phyloP scores from a whole-genome alignment of 495 filamentous ascomycete species.

The Penicillium bialowiezense region DNA sequence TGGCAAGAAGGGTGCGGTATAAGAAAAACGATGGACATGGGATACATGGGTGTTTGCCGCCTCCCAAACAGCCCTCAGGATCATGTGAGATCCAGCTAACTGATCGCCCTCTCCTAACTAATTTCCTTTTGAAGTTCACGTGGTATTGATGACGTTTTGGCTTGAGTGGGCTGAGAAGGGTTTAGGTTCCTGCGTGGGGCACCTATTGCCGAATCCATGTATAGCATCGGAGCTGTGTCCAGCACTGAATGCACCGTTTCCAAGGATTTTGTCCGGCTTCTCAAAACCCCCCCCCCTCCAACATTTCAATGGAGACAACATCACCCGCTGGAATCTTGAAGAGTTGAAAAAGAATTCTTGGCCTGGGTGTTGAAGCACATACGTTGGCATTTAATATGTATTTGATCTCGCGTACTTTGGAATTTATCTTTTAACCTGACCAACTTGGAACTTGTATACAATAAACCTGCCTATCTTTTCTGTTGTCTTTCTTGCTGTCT shows the following conservation, averaged over 20 bases:
- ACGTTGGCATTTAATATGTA: no score
- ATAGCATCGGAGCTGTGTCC: background rate
- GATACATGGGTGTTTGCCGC: background rate
- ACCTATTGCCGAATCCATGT: background rate
- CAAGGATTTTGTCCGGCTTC: background rate
- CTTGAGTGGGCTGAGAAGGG: background rate
- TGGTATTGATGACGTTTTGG: slow-evolving; percentile 2
- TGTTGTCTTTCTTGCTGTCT: no score
- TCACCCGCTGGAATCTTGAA: background rate
- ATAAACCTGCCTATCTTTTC: no score
- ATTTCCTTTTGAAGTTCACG: background rate
- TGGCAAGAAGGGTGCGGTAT: background rate
- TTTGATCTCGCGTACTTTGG: no score
- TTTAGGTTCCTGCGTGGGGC: background rate
- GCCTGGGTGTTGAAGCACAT: background rate
- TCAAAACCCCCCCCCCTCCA: background rate
- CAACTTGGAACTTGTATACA: no score
- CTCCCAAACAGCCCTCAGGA: background rate
- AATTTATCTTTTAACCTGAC: no score
- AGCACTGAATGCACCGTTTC: no score
- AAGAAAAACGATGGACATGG: background rate
- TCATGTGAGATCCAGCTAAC: background rate
- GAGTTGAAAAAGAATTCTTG: background rate
- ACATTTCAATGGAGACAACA: background rate
- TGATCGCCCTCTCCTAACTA: background rate